These are phyloP conservation scores for Candida oleophila DNA, from an alignment of 805 yeast species.

Conservation along the genomic window DNA sequence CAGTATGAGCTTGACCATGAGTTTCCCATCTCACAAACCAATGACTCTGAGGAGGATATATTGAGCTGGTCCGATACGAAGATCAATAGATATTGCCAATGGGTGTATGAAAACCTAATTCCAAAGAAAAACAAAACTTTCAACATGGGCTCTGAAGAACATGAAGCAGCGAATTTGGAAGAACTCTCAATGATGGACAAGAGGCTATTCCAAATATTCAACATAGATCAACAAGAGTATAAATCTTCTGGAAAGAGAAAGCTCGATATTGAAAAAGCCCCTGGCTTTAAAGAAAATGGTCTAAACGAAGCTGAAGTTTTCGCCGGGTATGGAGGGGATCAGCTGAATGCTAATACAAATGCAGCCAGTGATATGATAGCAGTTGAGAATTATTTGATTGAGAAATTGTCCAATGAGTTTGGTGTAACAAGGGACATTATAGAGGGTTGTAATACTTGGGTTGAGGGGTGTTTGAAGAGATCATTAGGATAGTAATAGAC, in stretches of 20 bases:
- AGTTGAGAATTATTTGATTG: conserved; percentile 9
- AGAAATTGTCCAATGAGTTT: conserved; percentile 7
- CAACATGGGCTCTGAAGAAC: not conserved
- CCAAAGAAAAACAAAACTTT: conserved; percentile 17
- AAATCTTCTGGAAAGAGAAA: conserved; percentile 5
- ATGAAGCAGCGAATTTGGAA: conserved; percentile 8
- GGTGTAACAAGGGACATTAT: conserved; percentile 8
- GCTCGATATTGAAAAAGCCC: conserved; percentile 4
- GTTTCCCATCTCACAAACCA: conserved; percentile 10
- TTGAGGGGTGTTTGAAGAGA: not conserved
- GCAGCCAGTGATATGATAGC: conserved; percentile 2
- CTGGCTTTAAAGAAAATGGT: not conserved
- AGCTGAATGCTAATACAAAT: not conserved
- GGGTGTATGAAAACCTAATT: conserved; percentile 43
- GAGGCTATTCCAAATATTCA: conserved; percentile 32
- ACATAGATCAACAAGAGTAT: conserved; percentile 13
- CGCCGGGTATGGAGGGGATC: conserved; percentile 1
- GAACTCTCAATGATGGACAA: conserved; percentile 27
- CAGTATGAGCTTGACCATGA: conserved; percentile 19
- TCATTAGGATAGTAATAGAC: too few relatives aligned
- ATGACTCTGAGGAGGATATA: conserved; percentile 26
- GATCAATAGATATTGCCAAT: conserved; percentile 47
- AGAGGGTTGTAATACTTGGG: not conserved
- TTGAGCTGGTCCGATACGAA: conserved; percentile 48
- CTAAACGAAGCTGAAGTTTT: conserved; percentile 1